These are phyloP conservation scores for Boletellus emodensis DNA, from an alignment of 768 basidiomycete genomes.

Conservation along the genomic window DNA sequence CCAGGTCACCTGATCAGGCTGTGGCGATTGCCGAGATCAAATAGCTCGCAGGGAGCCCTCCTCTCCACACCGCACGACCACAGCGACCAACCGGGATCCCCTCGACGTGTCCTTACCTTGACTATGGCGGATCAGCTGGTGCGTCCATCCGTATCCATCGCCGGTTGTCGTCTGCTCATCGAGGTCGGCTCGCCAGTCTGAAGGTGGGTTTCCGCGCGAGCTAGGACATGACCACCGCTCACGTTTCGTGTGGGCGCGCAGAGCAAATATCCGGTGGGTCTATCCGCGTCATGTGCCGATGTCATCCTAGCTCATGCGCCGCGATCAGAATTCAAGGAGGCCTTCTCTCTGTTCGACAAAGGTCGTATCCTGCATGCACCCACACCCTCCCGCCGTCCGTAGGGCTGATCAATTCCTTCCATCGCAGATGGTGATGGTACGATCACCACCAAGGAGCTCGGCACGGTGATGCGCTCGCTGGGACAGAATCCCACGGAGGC, in stretches of 20 bases:
- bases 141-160: conserved; percentile 27
- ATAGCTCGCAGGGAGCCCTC: background rate
- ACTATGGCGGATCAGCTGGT: conserved; percentile 60
- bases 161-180: background rate
- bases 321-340: conserved; percentile 92
- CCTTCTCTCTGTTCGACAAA: conserved; percentile 96
- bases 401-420: background rate
- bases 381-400: no score
- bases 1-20: conserved; percentile 19
- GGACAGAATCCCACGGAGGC: conserved; percentile 93
- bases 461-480: conserved; percentile 89
- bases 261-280: conserved; percentile 87
- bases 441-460: conserved; percentile 86
- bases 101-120: conserved; percentile 12
- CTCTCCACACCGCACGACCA: background rate
- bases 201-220: conserved; percentile 41
- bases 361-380: conserved; percentile 39
- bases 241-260: conserved; percentile 29
- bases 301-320: conserved; percentile 3
- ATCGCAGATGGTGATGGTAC: conserved; percentile 83
- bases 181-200: conserved; percentile 38
- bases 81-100: background rate
- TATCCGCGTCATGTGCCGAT: background rate
- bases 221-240: background rate
- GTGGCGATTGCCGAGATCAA: conserved; percentile 35